Evolutionary conservation across 371 early-diverging fungal species (phyloP), one percentile per base, ranked within the genome.

Genomic region (Mortierella sp.): DNA sequence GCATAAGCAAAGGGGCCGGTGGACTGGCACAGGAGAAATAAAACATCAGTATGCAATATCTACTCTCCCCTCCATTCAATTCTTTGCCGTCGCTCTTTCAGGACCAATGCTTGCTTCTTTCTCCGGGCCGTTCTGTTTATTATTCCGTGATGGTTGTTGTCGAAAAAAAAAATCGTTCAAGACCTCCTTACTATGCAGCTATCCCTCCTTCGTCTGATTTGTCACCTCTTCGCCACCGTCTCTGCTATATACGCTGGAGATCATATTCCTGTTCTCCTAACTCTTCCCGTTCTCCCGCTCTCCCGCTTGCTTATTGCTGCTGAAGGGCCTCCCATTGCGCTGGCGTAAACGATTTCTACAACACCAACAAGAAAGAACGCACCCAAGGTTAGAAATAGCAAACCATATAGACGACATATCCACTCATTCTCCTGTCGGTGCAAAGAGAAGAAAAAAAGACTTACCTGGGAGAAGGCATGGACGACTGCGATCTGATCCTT

Each of bases 401-500:
- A 35, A 35, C 35, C 3, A 35, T 35, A 38, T 3, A 51, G 4
- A 51, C 5, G 12, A 51, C 6, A 29, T 63, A 46, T 14, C 12
- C 48, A 46, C 48, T 46, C 14, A 12, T 35, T 35, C 43, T 54
- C 43, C n/a, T 32, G 51, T 29, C 43, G 51, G 8, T 0, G 10
- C 56, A 27, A 56, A n/a, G 12, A 29, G 41, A 58, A 55, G 6
- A 58, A 12, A 55, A 43, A 43, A 41, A 8, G n/a, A 41, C 16
- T 8, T 90, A 95, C 96, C 91, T 96, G 96, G 71, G 95, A 94
- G 80, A 96, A 96, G 49, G 96, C 96, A 74, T 96, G 96, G 8
- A 96, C 93, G 74, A 90, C 89, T 21, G 94, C 90, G 74, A 96
- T 96, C 82, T 94, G 93, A 46, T 92, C 94, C 88, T 96, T 95